A percentile compares a stretch with the other conserved stretches of the same genome.
Conservation (phyloP, 768 basidiomycete genomes). For the Lepiota brunneoincarnata region DNA sequence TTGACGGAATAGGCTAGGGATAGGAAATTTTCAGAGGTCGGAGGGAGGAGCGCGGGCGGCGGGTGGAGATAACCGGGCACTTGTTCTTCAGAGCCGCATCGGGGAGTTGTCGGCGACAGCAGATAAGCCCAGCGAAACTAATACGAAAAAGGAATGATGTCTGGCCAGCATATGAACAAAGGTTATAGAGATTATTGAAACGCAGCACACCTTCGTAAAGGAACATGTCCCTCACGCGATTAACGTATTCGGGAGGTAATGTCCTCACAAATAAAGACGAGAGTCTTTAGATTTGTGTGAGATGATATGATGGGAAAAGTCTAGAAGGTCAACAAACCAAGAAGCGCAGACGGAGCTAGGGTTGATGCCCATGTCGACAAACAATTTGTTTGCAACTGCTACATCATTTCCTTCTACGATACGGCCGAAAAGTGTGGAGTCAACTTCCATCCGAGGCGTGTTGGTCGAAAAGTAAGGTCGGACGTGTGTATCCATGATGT, state of each 20-base stretch:
- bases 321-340: conserved; percentile 50
- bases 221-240: conserved; percentile 82
- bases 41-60: conserved; percentile 48
- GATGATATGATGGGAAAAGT: not conserved
- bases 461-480: conserved; percentile 70
- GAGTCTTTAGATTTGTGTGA: conserved; percentile 48
- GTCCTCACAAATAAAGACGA: conserved; percentile 66
- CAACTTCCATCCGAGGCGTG: conserved; percentile 69
- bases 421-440: conserved; percentile 66
- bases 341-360: conserved; percentile 57
- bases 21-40: conserved; percentile 59
- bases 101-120: conserved; percentile 58
- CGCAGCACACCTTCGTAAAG: conserved; percentile 64
- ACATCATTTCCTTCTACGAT: conserved; percentile 66
- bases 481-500: conserved; percentile 82
- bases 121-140: conserved; percentile 60
- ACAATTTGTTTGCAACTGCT: conserved; percentile 60
- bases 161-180: conserved; percentile 30
- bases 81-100: conserved; percentile 46
- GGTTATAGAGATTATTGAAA: not conserved
- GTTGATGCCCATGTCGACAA: conserved; percentile 59
- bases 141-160: conserved; percentile 76
- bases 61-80: conserved; percentile 51
- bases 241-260: conserved; percentile 62
- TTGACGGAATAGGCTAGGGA: conserved; percentile 62